A percentile compares a stretch with the other conserved stretches of the same genome.
These are phyloP conservation scores for Amylocarpus encephaloides DNA, from an alignment of 2,329 filamentous ascomycete species.

Conservation along the genomic window DNA sequence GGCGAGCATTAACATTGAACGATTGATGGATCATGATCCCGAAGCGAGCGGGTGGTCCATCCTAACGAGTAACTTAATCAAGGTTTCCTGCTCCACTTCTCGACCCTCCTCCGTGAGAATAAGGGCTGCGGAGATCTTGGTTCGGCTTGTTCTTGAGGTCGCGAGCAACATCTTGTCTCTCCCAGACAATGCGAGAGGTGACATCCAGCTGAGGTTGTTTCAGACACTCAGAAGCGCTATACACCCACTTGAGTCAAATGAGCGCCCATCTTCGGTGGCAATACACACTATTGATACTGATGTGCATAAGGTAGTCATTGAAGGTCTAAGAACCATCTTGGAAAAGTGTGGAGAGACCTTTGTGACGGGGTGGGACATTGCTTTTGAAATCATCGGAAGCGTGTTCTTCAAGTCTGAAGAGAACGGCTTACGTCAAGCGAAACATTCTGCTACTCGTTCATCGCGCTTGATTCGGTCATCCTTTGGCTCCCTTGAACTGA, in stretches of 20 bases:
- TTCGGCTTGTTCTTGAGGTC: constrained; percentile 51
- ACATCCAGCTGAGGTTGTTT: constrained; percentile 67
- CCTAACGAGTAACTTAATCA: constrained; percentile 51
- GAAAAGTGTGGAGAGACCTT: constrained; percentile 85
- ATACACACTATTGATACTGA: constrained; percentile 63
- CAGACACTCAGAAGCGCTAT: constrained; percentile 59
- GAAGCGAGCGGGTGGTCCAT: constrained; percentile 69
- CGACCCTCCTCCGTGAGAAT: constrained; percentile 48
- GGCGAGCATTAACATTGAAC: constrained; percentile 65
- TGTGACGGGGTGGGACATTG: constrained; percentile 74
- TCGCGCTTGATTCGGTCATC: constrained; percentile 74
- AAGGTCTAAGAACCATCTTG: constrained; percentile 73
- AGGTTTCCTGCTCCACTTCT: constrained; percentile 41
- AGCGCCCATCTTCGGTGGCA: constrained; percentile 48
- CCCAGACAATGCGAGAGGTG: constrained; percentile 44
- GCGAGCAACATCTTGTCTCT: constrained; percentile 50
- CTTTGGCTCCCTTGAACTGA: constrained; percentile 83
- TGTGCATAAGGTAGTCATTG: constrained; percentile 73
- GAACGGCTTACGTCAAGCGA: constrained; percentile 13
- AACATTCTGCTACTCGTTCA: constrained; percentile 47
- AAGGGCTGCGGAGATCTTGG: constrained; percentile 59
- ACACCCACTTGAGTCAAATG: constrained; percentile 47
- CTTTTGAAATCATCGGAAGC: constrained; percentile 78
- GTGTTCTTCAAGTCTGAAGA: constrained; percentile 54
- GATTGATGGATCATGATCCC: constrained; percentile 62